A percentile compares a stretch with the other conserved stretches of the same genome.
Evolutionary conservation across 805 yeast genomes (phyloP).

Genomic region (Saturnispora diversa): DNA sequence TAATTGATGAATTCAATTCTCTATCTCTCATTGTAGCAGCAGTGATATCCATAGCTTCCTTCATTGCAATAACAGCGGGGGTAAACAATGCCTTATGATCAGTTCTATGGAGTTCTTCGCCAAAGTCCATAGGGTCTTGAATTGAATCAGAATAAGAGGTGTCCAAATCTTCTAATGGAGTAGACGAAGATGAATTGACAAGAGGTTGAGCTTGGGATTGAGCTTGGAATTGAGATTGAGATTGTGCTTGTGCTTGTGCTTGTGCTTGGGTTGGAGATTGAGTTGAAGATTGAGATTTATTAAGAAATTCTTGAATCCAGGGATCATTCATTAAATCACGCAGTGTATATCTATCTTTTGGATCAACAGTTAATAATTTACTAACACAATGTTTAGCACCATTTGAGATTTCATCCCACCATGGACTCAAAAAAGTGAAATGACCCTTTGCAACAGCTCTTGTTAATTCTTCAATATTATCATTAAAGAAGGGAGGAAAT

Average conservation of each 20-base stretch:
- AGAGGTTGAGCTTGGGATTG: too few species aligned
- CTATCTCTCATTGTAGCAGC: conserved; percentile 55
- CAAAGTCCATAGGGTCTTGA: conserved; percentile 8
- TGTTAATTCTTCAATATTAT: conserved; percentile 62
- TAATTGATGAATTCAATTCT: conserved; percentile 32
- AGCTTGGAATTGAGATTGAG: too few species aligned
- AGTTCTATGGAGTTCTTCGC: conserved; percentile 4
- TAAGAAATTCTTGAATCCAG: conserved; percentile 45
- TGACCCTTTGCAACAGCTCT: conserved; percentile 76
- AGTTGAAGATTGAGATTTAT: conserved; percentile 19
- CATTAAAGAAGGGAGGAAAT: conserved; percentile 95
- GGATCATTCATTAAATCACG: conserved; percentile 69
- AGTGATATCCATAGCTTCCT: conserved; percentile 53
- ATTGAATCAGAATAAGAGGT: neutral
- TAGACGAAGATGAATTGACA: neutral
- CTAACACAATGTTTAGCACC: conserved; percentile 67
- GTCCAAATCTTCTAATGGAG: too few species aligned
- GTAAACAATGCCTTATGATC: conserved; percentile 33
- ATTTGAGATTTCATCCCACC: conserved; percentile 80
- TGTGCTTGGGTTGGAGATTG: too few species aligned
- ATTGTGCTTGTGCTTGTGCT: too few species aligned
- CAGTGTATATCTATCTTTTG: conserved; percentile 57
- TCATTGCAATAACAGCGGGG: conserved; percentile 52
- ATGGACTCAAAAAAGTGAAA: conserved; percentile 66
- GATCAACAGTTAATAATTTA: conserved; percentile 63